phyloP scores from a whole-genome alignment of 2,329 filamentous ascomycete genomes.

The Fusarium haematococcum region DNA sequence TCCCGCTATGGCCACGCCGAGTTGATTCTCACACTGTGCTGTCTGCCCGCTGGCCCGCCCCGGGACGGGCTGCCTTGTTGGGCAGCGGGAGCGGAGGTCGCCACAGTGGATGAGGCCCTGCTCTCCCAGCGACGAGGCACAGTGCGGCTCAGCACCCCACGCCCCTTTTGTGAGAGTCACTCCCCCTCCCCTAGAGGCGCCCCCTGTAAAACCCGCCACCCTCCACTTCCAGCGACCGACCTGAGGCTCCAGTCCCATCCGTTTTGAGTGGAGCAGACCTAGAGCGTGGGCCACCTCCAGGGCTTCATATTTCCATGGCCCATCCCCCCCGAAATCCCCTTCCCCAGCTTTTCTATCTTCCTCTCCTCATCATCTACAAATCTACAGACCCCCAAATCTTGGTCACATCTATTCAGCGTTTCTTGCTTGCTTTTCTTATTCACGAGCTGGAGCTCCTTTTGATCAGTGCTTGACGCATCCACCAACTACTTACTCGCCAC shows the following conservation, averaged over 20 bases:
- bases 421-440: slow-evolving; percentile 5
- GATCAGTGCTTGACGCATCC: slow-evolving; percentile 38
- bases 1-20: slow-evolving; percentile 14
- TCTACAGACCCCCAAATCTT: neutral
- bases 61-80: slow-evolving; percentile 25
- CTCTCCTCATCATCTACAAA: neutral
- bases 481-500: slow-evolving; percentile 8
- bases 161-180: neutral
- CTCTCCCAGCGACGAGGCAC: slow-evolving; percentile 12
- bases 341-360: slow-evolving; percentile 13
- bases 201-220: slow-evolving; percentile 12
- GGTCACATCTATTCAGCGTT: slow-evolving; percentile 2
- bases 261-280: neutral
- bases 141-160: slow-evolving; percentile 17
- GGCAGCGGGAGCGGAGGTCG: slow-evolving; percentile 11
- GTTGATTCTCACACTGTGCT: neutral
- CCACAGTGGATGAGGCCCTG: slow-evolving; percentile 30
- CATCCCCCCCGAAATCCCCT: slow-evolving; percentile 31
- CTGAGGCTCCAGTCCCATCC: slow-evolving; percentile 34
- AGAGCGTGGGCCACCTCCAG: slow-evolving; percentile 15
- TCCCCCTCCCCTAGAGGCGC: neutral
- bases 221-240: slow-evolving; percentile 21
- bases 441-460: slow-evolving; percentile 35
- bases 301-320: slow-evolving; percentile 35
- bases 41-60: neutral